Evolutionary conservation across 805 yeast species (phyloP).

Genomic region (Saturnispora bothae): DNA sequence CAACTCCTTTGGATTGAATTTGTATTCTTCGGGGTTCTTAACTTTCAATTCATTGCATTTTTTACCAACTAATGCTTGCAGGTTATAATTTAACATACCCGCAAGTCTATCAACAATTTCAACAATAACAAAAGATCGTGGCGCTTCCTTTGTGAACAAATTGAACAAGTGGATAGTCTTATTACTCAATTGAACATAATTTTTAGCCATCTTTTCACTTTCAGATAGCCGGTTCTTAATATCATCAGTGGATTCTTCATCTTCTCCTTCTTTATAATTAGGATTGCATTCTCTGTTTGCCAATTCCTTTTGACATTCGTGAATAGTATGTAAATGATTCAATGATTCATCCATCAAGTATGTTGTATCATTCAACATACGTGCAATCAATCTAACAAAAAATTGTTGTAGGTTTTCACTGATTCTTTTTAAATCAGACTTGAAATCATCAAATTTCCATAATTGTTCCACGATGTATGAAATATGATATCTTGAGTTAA

Average conservation of each 20-base stretch:
- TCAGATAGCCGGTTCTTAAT: conserved; percentile 42
- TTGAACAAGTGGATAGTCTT: conserved; percentile 73
- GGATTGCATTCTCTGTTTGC: conserved; percentile 29
- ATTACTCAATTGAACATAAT: conserved; percentile 73
- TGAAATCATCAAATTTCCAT: conserved; percentile 67
- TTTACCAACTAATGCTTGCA: conserved; percentile 91
- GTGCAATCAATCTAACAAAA: conserved; percentile 84
- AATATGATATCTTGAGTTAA: conserved; percentile 80
- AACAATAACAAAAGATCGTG: conserved; percentile 72
- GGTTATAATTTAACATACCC: conserved; percentile 88
- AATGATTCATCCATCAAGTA: conserved; percentile 85
- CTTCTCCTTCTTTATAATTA: conserved; percentile 24
- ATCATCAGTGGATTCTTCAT: conserved; percentile 53
- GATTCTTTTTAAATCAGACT: conserved; percentile 57
- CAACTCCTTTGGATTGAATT: conserved; percentile 69
- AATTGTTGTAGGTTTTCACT: conserved; percentile 65
- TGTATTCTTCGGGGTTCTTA: conserved; percentile 67
- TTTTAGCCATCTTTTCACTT: conserved; percentile 69
- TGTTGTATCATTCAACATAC: conserved; percentile 91
- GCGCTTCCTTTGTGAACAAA: conserved; percentile 77
- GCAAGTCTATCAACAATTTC: conserved; percentile 93
- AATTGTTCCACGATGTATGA: conserved; percentile 72
- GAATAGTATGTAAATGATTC: conserved; percentile 68
- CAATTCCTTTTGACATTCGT: conserved; percentile 58
- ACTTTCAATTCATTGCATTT: conserved; percentile 85